A percentile compares a stretch with the other conserved stretches of the same genome.
phyloP scores from a whole-genome alignment of 208 protist genomes.

The Porcisia hertigi region DNA sequence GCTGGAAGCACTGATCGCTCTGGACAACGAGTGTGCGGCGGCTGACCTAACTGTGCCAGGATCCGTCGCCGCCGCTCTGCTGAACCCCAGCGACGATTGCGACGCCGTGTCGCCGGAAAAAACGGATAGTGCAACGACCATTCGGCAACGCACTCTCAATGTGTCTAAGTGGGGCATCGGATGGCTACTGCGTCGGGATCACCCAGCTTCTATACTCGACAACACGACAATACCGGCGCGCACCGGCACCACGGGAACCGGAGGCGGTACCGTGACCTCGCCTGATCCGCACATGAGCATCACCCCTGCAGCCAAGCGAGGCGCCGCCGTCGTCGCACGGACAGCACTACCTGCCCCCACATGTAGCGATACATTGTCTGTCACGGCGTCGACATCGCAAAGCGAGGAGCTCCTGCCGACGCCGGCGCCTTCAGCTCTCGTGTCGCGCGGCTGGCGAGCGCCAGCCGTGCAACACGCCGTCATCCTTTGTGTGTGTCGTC shows the following conservation, averaged over 20 bases:
- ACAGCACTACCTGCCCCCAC: neutral
- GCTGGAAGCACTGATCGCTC: slow-evolving; percentile 15
- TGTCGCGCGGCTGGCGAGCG: slow-evolving; percentile 8
- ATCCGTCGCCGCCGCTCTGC: slow-evolving; percentile 27
- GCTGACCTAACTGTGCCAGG: slow-evolving; percentile 24
- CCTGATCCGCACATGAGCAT: neutral
- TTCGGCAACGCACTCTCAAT: neutral
- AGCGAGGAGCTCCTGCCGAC: neutral
- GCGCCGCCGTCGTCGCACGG: neutral
- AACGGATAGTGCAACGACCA: neutral
- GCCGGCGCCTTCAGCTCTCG: slow-evolving; percentile 3
- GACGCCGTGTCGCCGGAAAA: slow-evolving; percentile 5
- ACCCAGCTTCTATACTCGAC: neutral
- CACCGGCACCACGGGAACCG: neutral
- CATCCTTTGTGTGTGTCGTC: slow-evolving; percentile 30
- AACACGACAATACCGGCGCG: neutral
- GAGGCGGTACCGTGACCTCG: neutral
- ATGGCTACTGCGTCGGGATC: slow-evolving; percentile 22
- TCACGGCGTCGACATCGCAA: neutral
- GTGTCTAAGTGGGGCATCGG: slow-evolving; percentile 18
- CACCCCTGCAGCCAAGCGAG: neutral
- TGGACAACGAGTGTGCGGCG: slow-evolving; percentile 13
- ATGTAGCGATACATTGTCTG: neutral
- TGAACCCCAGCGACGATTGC: slow-evolving; percentile 14
- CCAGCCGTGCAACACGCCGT: slow-evolving; percentile 29